Base-by-base conservation (phyloP, 495 filamentous ascomycete species). In the Elasticomyces elasticus region DNA sequence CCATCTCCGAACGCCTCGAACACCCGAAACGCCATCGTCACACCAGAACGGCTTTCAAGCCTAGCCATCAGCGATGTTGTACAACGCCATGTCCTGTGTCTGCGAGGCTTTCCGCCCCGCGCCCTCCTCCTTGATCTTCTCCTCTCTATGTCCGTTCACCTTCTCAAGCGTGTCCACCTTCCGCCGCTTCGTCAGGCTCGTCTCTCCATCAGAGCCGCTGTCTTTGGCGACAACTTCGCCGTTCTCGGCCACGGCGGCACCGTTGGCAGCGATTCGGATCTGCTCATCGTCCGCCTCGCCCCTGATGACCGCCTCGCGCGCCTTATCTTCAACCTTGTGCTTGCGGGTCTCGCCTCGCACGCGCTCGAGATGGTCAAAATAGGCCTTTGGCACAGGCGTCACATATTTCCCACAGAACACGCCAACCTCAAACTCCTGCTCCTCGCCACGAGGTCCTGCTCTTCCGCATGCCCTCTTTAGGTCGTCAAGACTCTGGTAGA, bases 391-490 rank as follows among this genome's bases (percentile, higher is more conserved):
- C 3, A 97, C 87, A 0, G 82, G 83, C 0, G 92, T 99, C 44
- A 88, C 73, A 68, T 97, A 96, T 63, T 79, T 79, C 22, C 94
- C 92, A 58, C 86, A 94, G 75, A 98, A 97, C 15, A 97, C 89
- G 56, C 92, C 91, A n/a, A 94, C 83, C 67, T 97, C 94, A 56
- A 97, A 96, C 45, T 78, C 66, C 20, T 72, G 72, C 26, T 79
- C 78, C 69, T 68, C 65, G 37, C 79, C 74, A 15, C 75, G 68
- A 5, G 77, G 73, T n/a, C 77, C 74, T 2, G 85, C 78, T 62
- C 87, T 84, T 0, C 81, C 78, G 64, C 89, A 95, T 4, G 89
- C 81, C 31, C 78, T 82, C 66, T 87, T 84, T 10, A 96, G 76
- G 61, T 94, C 89, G 12, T 79, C 78, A n/a, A 96, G 75, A 38